Evolutionary conservation across 108 stramenopile genomes (phyloP).

Genomic region (Skeletonema grethae): DNA sequence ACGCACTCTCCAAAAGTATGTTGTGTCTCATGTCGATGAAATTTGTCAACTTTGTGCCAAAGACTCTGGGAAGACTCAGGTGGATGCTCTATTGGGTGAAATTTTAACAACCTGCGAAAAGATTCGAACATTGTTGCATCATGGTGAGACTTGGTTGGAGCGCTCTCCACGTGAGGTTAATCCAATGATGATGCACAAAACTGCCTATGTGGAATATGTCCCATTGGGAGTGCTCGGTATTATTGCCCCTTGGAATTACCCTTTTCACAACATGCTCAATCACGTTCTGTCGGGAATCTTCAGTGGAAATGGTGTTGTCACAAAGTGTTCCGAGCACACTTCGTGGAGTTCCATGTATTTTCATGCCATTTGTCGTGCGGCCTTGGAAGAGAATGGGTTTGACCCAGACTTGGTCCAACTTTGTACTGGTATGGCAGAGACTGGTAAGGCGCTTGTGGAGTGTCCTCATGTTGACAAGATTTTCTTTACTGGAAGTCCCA

Average conservation of each 20-base stretch:
- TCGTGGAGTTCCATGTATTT: slow-evolving; percentile 91
- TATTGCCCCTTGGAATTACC: slow-evolving; percentile 99
- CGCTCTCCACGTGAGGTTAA: slow-evolving; percentile 78
- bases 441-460: slow-evolving; percentile 92
- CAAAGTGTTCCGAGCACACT: slow-evolving; percentile 96
- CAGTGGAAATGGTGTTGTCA: slow-evolving; percentile 96
- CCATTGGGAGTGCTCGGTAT: slow-evolving; percentile 96
- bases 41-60: slow-evolving; percentile 84
- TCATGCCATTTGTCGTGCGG: slow-evolving; percentile 72
- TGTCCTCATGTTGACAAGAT: slow-evolving; percentile 94
- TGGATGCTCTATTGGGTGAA: slow-evolving; percentile 96
- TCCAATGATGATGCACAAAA: slow-evolving; percentile 96
- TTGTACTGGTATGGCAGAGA: slow-evolving; percentile 91
- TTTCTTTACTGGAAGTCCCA: slow-evolving; percentile 97
- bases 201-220: slow-evolving; percentile 94
- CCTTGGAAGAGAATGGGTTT: slow-evolving; percentile 88
- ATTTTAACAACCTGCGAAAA: slow-evolving; percentile 98
- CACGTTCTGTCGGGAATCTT: slow-evolving; percentile 95
- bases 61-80: slow-evolving; percentile 91
- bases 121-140: slow-evolving; percentile 81
- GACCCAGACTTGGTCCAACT: slow-evolving; percentile 92
- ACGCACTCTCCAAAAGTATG: slow-evolving; percentile 91
- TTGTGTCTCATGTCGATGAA: slow-evolving; percentile 85
- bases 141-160: slow-evolving; percentile 90
- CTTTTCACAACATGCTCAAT: slow-evolving; percentile 97